Evolutionary conservation across 805 yeast species (phyloP), one percentile per base, ranked within the genome.

Genomic region (Candida rishiriensis): DNA sequence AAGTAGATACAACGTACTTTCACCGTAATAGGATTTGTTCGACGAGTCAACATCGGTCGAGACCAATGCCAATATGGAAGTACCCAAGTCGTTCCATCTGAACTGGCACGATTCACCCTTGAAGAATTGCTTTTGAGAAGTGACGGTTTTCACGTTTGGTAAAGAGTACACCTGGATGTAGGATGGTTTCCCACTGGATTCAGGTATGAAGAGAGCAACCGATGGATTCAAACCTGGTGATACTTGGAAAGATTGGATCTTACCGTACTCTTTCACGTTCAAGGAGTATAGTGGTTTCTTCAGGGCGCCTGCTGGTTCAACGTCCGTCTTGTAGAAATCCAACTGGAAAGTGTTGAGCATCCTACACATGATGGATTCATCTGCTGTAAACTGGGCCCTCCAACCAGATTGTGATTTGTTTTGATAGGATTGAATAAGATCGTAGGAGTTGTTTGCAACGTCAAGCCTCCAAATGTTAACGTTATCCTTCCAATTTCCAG

Each of bases 1-100:
- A 53, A 95, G 75, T 48, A 93, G 66, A 63, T 91, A 93, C 54
- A 93, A 72, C 48, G 91, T 88, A 42, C 96, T 88, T 70, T 93
- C 98, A 54, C 99, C 99, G 62, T 93, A 93, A 70, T 93, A 93
- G 2, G 95, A 85, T 72, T 91, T 83, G 64, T 95, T 95, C 30
- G 95, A 79, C 29, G 93, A 75, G 68, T 93, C 99, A 55, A 91
- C 96, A 67, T 93, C 99, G 26, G 97, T 93, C 38, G 93, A 85
- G 5, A 97, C 95, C 56, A 90, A 76, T 39, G 96, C 97, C 60
- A 95, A 72, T 49, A 91, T 73, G 7, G 97, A 95, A 48, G 97
- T 93, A 48, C 99, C 99, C 51, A 89, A 75, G 31, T 81, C 76
- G 66, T 95, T 93, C 99, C 99, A 93, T 63, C 79, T 84, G 70